Base-by-base conservation (phyloP, 2,329 filamentous ascomycete species). In the Trichoderma harzianum region DNA sequence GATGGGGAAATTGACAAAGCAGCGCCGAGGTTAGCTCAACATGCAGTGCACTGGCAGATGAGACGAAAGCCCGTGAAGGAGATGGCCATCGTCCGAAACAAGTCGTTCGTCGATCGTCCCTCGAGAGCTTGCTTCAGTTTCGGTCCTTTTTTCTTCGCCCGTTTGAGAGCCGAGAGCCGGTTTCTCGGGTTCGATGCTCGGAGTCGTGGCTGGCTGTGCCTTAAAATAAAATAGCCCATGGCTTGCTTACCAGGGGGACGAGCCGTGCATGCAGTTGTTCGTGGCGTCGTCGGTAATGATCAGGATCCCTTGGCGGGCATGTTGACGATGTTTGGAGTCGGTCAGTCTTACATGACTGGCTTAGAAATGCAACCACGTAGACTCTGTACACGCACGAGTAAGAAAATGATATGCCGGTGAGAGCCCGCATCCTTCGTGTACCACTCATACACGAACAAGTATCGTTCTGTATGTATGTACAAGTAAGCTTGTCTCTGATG, bases 1-100 rank as follows among this genome's bases (percentile, higher is more conserved):
- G 8, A 72, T 67, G 55, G 60, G 70, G 70, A 63, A 72, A 72
- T 63, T 67, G 64, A 10, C 12, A 24, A 36, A 63, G 70, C 70
- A 66, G 53, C 63, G 63, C 63, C 53, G 57, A 30, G 30, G 32
- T 24, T 53, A 43, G 62, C 58, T 72, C 60, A 26, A n/a, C 43
- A 51, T 51, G 43, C n/a, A 47, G 43, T 43, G 26, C n/a, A 32
- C 61, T 47, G 28, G 21, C 24, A 32, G 24, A 26, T 6, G 64
- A 43, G n/a, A 65, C 34, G 39, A 34, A 7, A 57, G 28, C 11
- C 28, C 28, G 43, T 63, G 39, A 66, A 57, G 32, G 64, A 58
- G 43, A 55, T 60, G 30, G 28, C 26, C 34, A 39, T 34, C 10
- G 30, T 61, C 34, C 55, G 34, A 69, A 60, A 60, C 66, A 47